These are phyloP conservation scores for Stereocaulon alpinum DNA, from an alignment of 495 filamentous ascomycete species.

Conservation along the genomic window DNA sequence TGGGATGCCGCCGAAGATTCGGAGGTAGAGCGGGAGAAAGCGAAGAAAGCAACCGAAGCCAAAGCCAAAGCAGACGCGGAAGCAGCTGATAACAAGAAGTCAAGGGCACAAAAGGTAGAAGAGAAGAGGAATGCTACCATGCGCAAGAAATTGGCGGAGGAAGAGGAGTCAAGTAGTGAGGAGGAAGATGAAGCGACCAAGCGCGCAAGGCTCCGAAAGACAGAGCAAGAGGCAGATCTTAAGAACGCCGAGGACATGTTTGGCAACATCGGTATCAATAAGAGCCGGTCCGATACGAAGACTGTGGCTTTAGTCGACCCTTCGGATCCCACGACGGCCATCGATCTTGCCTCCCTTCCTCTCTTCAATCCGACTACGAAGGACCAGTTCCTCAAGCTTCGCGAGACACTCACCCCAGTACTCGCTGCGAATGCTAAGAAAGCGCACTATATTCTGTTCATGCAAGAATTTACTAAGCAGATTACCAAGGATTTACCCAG, in stretches of 20 bases:
- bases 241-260: conserved; percentile 89
- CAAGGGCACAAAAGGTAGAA: conserved; percentile 76
- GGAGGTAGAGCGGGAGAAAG: conserved; percentile 92
- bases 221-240: conserved; percentile 82
- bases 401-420: conserved; percentile 65
- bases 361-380: conserved; percentile 87
- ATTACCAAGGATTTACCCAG: conserved; percentile 79
- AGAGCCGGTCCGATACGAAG: conserved; percentile 51
- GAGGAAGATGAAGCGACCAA: conserved; percentile 62
- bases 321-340: conserved; percentile 59
- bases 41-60: conserved; percentile 69
- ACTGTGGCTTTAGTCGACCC: conserved; percentile 56
- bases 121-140: conserved; percentile 48
- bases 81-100: conserved; percentile 89
- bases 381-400: conserved; percentile 66
- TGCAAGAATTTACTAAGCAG: conserved; percentile 82
- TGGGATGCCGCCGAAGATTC: conserved; percentile 98
- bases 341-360: conserved; percentile 68
- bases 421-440: conserved; percentile 69
- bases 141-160: conserved; percentile 38
- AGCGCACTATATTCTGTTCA: conserved; percentile 76
- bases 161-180: conserved; percentile 47
- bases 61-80: conserved; percentile 85
- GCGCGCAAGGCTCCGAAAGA: conserved; percentile 60
- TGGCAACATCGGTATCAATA: conserved; percentile 61